Evolutionary conservation across 371 early-diverging fungal genomes (phyloP).

Genomic region (Smittium culicis): DNA sequence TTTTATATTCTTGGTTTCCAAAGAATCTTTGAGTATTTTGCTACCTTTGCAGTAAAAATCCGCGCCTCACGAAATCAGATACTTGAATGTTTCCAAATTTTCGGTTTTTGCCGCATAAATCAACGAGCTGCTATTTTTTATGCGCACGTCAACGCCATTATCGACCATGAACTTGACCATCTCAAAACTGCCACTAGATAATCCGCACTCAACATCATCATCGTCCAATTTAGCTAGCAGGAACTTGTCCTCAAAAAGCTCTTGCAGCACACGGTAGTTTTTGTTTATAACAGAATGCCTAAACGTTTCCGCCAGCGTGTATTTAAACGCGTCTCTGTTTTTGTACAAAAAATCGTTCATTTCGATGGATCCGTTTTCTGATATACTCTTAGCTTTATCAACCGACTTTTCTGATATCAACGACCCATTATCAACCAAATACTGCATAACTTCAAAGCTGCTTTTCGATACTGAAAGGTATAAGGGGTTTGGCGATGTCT

Average conservation of each 20-base stretch:
- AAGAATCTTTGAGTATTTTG: not conserved
- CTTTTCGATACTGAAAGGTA: not conserved
- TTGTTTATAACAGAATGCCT: not conserved
- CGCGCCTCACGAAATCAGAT: not conserved
- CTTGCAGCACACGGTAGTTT: not conserved
- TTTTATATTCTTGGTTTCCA: not conserved
- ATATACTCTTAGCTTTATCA: not conserved
- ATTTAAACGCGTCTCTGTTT: not conserved
- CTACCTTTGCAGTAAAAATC: not conserved
- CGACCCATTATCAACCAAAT: not conserved
- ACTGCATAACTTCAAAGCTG: not conserved
- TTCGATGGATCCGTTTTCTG: not conserved
- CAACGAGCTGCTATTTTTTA: not conserved
- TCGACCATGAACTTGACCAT: not conserved
- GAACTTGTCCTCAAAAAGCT: not conserved
- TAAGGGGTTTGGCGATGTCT: not conserved
- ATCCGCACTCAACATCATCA: not conserved
- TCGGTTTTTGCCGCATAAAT: not conserved
- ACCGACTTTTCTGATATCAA: not conserved
- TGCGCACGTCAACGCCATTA: not conserved
- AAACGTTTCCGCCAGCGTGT: not conserved
- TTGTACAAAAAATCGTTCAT: not conserved
- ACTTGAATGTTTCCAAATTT: not conserved
- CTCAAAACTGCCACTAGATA: not conserved
- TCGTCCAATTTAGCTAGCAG: not conserved